Evolutionary conservation across 2,329 filamentous ascomycete genomes (phyloP).

Genomic region (Lecanosticta acicola): DNA sequence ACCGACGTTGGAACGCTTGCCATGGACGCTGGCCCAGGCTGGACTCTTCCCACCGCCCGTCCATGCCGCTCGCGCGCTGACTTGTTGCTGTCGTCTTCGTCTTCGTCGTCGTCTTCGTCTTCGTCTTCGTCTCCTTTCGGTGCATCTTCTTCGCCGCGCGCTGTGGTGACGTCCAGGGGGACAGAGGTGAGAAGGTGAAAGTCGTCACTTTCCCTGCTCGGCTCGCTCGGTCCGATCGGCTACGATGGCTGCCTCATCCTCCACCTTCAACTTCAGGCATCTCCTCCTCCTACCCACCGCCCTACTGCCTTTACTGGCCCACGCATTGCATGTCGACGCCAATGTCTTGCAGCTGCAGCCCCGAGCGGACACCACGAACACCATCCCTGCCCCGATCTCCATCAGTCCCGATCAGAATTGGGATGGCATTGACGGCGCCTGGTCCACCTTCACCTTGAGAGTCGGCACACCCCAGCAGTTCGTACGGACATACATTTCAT

Average conservation of each 20-base stretch:
- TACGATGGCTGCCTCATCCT: too few relatives aligned
- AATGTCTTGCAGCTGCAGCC: slow-evolving; percentile 7
- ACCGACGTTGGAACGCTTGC: too few relatives aligned
- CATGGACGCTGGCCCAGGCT: too few relatives aligned
- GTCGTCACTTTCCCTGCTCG: too few relatives aligned
- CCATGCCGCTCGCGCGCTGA: background rate
- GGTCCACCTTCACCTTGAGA: slow-evolving; percentile 63
- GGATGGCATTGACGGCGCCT: slow-evolving; percentile 62
- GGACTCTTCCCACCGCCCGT: too few relatives aligned
- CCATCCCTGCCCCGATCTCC: slow-evolving; percentile 24
- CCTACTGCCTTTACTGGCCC: slow-evolving; percentile 17
- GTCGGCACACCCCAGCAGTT: slow-evolving; percentile 51
- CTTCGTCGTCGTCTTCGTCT: background rate
- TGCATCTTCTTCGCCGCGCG: background rate
- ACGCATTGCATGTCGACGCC: slow-evolving; percentile 9
- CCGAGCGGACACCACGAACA: slow-evolving; percentile 10
- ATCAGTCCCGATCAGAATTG: slow-evolving; percentile 29
- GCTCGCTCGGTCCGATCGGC: too few relatives aligned
- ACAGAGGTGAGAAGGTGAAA: too few relatives aligned
- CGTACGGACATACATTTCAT: slow-evolving; percentile 58
- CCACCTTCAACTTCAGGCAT: slow-evolving; percentile 13
- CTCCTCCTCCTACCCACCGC: slow-evolving; percentile 22
- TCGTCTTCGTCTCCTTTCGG: background rate
- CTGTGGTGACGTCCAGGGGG: too few relatives aligned
- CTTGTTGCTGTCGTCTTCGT: background rate